phyloP scores from a whole-genome alignment of 495 filamentous ascomycete species.

The Friedmanniomyces simplex region DNA sequence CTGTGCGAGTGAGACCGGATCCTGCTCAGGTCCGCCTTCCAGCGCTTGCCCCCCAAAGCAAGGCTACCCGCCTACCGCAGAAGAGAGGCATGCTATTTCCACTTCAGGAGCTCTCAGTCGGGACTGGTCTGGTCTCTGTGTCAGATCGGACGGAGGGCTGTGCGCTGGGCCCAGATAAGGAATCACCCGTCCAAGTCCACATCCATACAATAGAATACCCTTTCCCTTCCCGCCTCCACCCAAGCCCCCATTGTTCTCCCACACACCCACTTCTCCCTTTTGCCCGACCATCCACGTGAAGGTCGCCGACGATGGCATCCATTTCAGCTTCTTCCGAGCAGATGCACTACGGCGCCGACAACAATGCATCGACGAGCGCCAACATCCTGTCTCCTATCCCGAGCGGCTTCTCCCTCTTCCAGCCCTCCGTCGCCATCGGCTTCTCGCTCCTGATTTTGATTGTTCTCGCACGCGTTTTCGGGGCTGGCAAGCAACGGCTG shows the following conservation, averaged over 20 bases:
- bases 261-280: not conserved
- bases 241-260: not conserved
- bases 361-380: not conserved
- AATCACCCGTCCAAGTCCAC: too few species aligned
- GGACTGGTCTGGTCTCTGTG: too few species aligned
- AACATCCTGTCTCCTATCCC: not conserved
- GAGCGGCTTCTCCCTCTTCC: slow-evolving; percentile 4
- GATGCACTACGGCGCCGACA: slow-evolving; percentile 1
- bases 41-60: not conserved
- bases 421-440: slow-evolving; percentile 1
- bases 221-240: not conserved
- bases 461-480: slow-evolving; percentile 5
- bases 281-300: not conserved
- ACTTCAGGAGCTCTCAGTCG: not conserved
- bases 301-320: not conserved
- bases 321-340: slow-evolving; percentile 1
- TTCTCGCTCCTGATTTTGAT: slow-evolving; percentile 2
- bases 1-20: too few species aligned
- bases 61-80: not conserved
- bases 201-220: too few species aligned
- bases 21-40: too few species aligned
- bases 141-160: not conserved
- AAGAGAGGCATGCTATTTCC: not conserved
- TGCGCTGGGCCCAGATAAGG: not conserved
- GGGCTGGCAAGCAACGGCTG: slow-evolving; percentile 5